phyloP scores from a whole-genome alignment of 2,329 filamentous ascomycete species.

The Aurifilum marmelostoma region DNA sequence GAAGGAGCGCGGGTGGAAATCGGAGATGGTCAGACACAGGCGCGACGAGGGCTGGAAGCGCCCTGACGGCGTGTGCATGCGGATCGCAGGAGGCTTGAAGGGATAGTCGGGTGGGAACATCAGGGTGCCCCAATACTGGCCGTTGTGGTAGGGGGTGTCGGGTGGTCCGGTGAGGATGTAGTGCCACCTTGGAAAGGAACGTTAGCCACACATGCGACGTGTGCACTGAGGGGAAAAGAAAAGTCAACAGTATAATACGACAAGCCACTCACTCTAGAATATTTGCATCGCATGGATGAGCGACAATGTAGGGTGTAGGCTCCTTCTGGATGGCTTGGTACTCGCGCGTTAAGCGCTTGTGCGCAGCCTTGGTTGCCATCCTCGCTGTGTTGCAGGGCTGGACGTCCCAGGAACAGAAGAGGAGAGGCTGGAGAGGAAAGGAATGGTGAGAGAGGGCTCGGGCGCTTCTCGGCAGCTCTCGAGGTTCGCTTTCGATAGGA shows the following conservation, averaged over 20 bases:
- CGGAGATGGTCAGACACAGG: constrained; percentile 92
- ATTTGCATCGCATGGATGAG: constrained; percentile 87
- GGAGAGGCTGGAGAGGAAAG: not conserved
- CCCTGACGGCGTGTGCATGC: constrained; percentile 97
- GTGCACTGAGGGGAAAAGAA: not conserved
- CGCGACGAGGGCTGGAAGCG: constrained; percentile 92
- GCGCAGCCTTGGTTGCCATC: constrained; percentile 31
- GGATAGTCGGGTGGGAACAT: constrained; percentile 96
- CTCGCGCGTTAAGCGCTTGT: constrained; percentile 56
- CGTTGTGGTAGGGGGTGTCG: constrained; percentile 88
- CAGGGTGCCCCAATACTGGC: constrained; percentile 97
- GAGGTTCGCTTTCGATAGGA: no score
- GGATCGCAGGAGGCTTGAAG: constrained; percentile 94
- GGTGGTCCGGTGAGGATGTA: constrained; percentile 95
- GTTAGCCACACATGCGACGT: no score
- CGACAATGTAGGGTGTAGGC: constrained; percentile 85
- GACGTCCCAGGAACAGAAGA: not conserved
- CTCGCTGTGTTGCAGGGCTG: constrained; percentile 2
- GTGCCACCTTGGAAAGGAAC: constrained; percentile 68
- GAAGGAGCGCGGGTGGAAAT: constrained; percentile 97
- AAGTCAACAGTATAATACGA: no score
- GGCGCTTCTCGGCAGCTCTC: no score
- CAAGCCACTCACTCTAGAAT: constrained; percentile 74
- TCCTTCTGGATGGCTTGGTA: constrained; percentile 69
- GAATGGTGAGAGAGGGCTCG: not conserved